These are phyloP conservation scores for Daldinia eschscholtzii DNA, from an alignment of 2,329 filamentous ascomycete genomes.

Conservation along the genomic window DNA sequence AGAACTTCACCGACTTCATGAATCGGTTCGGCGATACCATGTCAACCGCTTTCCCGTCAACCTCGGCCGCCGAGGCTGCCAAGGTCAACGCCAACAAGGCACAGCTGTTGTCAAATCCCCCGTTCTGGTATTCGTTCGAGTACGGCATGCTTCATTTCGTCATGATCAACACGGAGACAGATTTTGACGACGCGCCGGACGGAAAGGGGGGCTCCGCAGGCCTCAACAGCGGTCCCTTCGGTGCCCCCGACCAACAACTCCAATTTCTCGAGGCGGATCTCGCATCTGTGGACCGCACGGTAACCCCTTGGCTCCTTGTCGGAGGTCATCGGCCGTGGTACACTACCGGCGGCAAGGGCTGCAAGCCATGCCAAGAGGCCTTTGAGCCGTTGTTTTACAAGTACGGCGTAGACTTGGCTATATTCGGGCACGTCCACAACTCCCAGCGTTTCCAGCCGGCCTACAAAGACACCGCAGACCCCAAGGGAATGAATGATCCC, in stretches of 20 bases:
- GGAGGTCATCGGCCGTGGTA: constrained; percentile 63
- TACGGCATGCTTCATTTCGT: constrained; percentile 68
- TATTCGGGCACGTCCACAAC: constrained; percentile 71
- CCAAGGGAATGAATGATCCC: constrained; percentile 56
- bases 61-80: constrained; percentile 58
- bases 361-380: constrained; percentile 62
- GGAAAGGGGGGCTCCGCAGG: constrained; percentile 56
- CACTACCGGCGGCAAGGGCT: constrained; percentile 55
- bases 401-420: constrained; percentile 68
- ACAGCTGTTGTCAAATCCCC: constrained; percentile 60
- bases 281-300: constrained; percentile 65
- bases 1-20: constrained; percentile 72
- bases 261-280: constrained; percentile 68
- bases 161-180: constrained; percentile 70
- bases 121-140: constrained; percentile 72
- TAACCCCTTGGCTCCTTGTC: constrained; percentile 67
- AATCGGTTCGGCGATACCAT: constrained; percentile 66
- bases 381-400: constrained; percentile 67
- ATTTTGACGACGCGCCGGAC: constrained; percentile 65
- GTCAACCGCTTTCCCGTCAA: constrained; percentile 64
- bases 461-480: constrained; percentile 54
- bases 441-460: constrained; percentile 65
- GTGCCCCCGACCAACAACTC: constrained; percentile 62
- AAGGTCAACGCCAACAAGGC: constrained; percentile 61
- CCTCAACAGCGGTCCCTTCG: constrained; percentile 64